These are phyloP conservation scores for Camellia granthamiana DNA, from an alignment of 148 eudicot genomes.

Conservation along the genomic window DNA sequence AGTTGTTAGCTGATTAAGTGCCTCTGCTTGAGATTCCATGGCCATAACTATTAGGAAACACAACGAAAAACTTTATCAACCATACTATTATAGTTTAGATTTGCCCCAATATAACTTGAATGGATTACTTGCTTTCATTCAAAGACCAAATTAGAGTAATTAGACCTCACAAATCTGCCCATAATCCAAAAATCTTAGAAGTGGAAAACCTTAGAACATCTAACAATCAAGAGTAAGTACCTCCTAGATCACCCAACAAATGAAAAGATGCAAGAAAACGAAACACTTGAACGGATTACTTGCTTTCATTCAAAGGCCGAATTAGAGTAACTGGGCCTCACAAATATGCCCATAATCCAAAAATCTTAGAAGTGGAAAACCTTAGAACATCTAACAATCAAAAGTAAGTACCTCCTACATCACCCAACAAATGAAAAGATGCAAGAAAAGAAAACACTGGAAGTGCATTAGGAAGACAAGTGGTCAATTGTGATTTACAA, in stretches of 20 bases:
- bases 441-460: background rate
- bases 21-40: constrained; percentile 96
- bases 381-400: constrained; percentile 1
- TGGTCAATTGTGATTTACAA: background rate
- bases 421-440: background rate
- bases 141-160: background rate
- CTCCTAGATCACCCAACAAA: background rate
- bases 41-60: constrained; percentile 55
- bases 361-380: background rate
- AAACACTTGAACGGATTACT: background rate
- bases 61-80: constrained; percentile 10
- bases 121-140: background rate
- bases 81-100: background rate
- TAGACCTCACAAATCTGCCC: background rate
- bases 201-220: background rate
- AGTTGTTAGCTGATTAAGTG: constrained; percentile 67
- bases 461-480: background rate
- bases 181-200: background rate
- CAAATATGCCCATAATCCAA: background rate
- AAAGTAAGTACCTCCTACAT: background rate
- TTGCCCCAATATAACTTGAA: background rate
- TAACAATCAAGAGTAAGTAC: background rate
- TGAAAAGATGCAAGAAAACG: background rate
- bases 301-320: too few relatives aligned
- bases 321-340: background rate